Evolutionary conservation across 2,329 filamentous ascomycete species (phyloP).

Genomic region (Scedosporium dehoogii): DNA sequence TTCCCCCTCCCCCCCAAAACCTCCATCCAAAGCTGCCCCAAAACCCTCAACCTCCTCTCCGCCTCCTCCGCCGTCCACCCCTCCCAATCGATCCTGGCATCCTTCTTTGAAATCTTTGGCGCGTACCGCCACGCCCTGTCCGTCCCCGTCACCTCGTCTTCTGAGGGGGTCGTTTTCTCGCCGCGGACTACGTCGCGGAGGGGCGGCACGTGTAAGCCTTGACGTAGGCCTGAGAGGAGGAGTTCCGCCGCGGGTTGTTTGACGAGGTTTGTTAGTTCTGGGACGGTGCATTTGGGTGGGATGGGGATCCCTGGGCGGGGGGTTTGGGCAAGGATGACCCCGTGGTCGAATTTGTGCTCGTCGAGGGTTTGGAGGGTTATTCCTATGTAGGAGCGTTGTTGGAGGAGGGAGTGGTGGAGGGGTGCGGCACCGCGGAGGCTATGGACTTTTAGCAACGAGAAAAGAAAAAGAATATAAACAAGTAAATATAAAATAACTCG

Average conservation of each 20-base stretch:
- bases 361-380: slow-evolving; percentile 84
- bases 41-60: slow-evolving; percentile 42
- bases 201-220: slow-evolving; percentile 56
- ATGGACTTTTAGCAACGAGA: neutral
- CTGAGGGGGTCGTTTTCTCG: no score
- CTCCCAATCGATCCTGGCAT: slow-evolving; percentile 53
- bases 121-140: slow-evolving; percentile 39
- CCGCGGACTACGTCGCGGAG: slow-evolving; percentile 18
- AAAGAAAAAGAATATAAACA: neutral
- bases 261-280: slow-evolving; percentile 35
- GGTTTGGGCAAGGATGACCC: slow-evolving; percentile 63
- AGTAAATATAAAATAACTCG: neutral
- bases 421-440: slow-evolving; percentile 80
- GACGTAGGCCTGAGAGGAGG: slow-evolving; percentile 55
- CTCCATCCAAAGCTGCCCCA: slow-evolving; percentile 58
- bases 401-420: slow-evolving; percentile 72
- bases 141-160: slow-evolving; percentile 15
- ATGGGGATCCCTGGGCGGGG: slow-evolving; percentile 46
- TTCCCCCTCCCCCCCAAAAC: neutral
- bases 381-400: slow-evolving; percentile 51
- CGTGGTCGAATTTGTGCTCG: slow-evolving; percentile 65
- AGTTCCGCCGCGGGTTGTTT: slow-evolving; percentile 58
- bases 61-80: slow-evolving; percentile 45
- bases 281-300: slow-evolving; percentile 31
- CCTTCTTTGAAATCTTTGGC: slow-evolving; percentile 59